phyloP scores from a whole-genome alignment of 768 basidiomycete species.

The Amanita exitialis region DNA sequence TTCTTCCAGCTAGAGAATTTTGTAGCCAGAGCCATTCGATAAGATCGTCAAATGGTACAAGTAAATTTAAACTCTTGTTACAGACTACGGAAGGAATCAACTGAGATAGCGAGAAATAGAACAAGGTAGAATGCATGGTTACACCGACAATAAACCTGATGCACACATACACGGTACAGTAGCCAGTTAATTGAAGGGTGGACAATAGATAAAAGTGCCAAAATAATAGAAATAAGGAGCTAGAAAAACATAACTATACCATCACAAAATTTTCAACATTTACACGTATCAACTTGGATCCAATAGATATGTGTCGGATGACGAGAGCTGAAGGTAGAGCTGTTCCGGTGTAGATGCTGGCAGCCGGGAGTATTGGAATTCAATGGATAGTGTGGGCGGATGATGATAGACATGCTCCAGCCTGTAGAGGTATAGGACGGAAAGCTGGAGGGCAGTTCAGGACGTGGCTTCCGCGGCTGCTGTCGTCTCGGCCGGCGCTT shows the following conservation, averaged over 20 bases:
- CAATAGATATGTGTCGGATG: constrained; percentile 6
- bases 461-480: background rate
- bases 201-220: background rate
- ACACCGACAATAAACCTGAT: constrained; percentile 4
- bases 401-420: background rate
- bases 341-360: background rate
- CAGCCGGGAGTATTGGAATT: background rate
- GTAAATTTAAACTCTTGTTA: background rate
- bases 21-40: background rate
- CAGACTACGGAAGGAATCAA: background rate
- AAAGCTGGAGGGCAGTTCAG: background rate
- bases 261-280: constrained; percentile 12
- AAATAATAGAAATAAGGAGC: constrained; percentile 8
- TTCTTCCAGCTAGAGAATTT: background rate
- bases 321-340: background rate
- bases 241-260: constrained; percentile 15
- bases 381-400: background rate
- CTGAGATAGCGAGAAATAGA: background rate
- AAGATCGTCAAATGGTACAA: background rate
- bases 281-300: constrained; percentile 6
- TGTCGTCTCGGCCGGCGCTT: constrained; percentile 9
- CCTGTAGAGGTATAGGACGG: background rate
- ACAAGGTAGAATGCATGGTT: background rate
- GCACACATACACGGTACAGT: constrained; percentile 5
- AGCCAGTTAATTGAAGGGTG: background rate